Conservation (phyloP, 768 basidiomycete genomes). For the Lactarius quietus region DNA sequence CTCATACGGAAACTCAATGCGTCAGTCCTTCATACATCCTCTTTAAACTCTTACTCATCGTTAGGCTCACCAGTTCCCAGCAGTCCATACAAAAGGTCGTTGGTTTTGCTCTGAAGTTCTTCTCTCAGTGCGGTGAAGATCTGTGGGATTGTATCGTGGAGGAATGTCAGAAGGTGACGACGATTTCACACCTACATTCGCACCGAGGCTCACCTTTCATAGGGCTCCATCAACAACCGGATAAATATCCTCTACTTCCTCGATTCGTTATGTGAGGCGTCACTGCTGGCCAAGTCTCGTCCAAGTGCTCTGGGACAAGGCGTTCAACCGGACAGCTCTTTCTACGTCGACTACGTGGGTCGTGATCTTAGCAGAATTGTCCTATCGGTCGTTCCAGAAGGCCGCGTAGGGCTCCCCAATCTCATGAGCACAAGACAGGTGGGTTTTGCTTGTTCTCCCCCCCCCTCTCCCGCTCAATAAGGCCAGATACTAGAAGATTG, state of each 20-base stretch:
- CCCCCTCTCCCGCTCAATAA: not conserved
- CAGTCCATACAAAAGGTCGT: constrained; percentile 89
- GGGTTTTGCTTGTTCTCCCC: constrained; percentile 22
- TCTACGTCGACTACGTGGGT: constrained; percentile 74
- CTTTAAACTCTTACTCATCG: constrained; percentile 27
- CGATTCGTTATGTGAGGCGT: constrained; percentile 81
- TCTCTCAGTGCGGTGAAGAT: constrained; percentile 82
- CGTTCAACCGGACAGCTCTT: constrained; percentile 40
- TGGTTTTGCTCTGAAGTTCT: constrained; percentile 79
- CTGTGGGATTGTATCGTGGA: constrained; percentile 92
- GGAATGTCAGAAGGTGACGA: constrained; percentile 77
- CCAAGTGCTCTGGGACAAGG: constrained; percentile 40
- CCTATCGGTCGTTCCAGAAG: constrained; percentile 82
- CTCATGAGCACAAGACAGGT: constrained; percentile 86
- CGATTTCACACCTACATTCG: not conserved
- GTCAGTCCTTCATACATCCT: constrained; percentile 37
- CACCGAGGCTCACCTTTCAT: not conserved
- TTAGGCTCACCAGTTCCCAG: constrained; percentile 56
- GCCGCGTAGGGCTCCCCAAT: constrained; percentile 85
- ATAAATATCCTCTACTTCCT: constrained; percentile 93
- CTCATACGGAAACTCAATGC: constrained; percentile 63
- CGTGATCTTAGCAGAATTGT: constrained; percentile 79
- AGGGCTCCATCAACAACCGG: constrained; percentile 81
- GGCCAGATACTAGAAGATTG: constrained; percentile 86
- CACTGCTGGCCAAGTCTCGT: constrained; percentile 61